These are phyloP conservation scores for Ophiostoma perfectum DNA, from an alignment of 2,329 filamentous ascomycete species.

Conservation along the genomic window DNA sequence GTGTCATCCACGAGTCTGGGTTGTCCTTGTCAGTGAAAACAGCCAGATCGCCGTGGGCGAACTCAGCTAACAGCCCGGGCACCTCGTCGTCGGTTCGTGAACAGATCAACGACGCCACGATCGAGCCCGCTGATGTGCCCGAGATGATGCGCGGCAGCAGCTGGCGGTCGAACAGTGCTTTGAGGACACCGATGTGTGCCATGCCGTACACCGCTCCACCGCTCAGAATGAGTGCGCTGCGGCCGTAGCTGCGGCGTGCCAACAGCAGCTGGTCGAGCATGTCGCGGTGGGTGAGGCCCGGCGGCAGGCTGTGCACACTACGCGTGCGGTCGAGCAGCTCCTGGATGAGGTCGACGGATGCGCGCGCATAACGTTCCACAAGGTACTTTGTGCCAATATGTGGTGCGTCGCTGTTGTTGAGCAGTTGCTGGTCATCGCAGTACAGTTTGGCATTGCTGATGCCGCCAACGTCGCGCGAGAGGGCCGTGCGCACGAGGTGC, in stretches of 20 bases:
- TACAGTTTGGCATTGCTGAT: constrained; percentile 83
- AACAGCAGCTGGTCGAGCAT: constrained; percentile 64
- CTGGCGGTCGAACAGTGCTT: constrained; percentile 67
- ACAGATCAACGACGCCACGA: constrained; percentile 76
- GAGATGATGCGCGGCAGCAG: constrained; percentile 82
- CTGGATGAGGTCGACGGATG: constrained; percentile 67
- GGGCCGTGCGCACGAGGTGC: constrained; percentile 69
- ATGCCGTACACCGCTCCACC: constrained; percentile 88
- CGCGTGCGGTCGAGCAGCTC: constrained; percentile 56
- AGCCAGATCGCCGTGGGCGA: constrained; percentile 72
- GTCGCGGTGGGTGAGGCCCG: constrained; percentile 53
- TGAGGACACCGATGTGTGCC: constrained; percentile 84
- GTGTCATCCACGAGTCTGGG: constrained; percentile 59
- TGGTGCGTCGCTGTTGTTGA: neutral
- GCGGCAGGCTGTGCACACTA: constrained; percentile 43
- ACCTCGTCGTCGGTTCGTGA: constrained; percentile 74
- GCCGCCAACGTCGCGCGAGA: constrained; percentile 75
- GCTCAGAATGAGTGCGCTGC: constrained; percentile 75
- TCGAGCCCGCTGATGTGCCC: constrained; percentile 80
- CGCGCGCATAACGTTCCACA: constrained; percentile 82
- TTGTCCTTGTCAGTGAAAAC: constrained; percentile 65
- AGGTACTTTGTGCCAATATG: constrained; percentile 80
- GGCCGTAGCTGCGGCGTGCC: constrained; percentile 74
- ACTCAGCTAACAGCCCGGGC: constrained; percentile 60
- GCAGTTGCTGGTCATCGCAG: constrained; percentile 53